phyloP scores from a whole-genome alignment of 2,329 filamentous ascomycete genomes.

The Aspergillus calidoustus region DNA sequence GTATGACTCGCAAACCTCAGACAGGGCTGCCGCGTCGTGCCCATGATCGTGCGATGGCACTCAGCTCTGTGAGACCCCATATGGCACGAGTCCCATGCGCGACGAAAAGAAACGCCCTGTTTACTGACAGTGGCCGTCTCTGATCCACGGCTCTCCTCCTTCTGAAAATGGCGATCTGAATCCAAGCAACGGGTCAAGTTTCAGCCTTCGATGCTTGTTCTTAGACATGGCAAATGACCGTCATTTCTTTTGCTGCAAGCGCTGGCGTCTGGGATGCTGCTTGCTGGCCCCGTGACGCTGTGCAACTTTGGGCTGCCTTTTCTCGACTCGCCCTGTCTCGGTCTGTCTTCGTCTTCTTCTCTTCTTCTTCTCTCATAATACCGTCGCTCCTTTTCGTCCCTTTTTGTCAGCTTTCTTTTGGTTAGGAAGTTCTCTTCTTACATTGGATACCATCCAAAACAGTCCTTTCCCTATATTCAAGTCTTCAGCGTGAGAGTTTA shows the following conservation, averaged over 20 bases:
- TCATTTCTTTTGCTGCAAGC: slow-evolving; percentile 13
- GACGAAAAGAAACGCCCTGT: neutral
- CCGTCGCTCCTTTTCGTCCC: neutral
- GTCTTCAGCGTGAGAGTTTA: neutral
- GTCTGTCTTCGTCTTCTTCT: neutral
- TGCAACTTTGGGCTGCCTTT: slow-evolving; percentile 15
- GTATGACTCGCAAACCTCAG: slow-evolving; percentile 2
- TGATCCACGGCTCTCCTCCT: neutral
- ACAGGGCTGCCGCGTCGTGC: neutral
- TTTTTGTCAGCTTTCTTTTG: slow-evolving; percentile 2
- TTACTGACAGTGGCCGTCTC: neutral
- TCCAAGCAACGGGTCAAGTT: slow-evolving; percentile 7
- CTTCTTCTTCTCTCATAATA: neutral
- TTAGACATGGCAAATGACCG: slow-evolving; percentile 11
- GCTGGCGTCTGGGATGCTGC: slow-evolving; percentile 10
- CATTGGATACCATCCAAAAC: neutral
- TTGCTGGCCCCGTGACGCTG: slow-evolving; percentile 18
- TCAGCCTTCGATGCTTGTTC: slow-evolving; percentile 7
- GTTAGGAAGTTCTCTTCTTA: slow-evolving; percentile 2
- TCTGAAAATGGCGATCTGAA: neutral
- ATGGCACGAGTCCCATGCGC: slow-evolving; percentile 2
- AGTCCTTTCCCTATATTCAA: slow-evolving; percentile 6
- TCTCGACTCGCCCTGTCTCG: neutral
- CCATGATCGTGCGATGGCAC: slow-evolving; percentile 1
- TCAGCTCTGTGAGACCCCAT: neutral